Conservation (phyloP, 169 alveolate species). For the Besnoitia besnoiti region DNA sequence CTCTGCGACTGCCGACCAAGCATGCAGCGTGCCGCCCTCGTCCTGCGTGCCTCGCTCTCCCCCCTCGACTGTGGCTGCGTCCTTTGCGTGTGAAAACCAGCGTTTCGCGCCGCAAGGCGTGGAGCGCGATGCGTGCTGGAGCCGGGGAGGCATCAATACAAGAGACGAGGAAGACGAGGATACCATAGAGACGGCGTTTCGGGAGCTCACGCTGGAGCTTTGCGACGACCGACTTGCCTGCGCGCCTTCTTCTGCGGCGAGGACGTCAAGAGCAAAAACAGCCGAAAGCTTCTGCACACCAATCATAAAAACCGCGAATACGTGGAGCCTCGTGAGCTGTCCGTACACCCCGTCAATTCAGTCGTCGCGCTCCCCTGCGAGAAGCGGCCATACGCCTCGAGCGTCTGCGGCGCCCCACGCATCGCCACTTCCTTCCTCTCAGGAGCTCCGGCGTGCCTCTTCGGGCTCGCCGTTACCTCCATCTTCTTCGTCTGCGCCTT, state of each 20-base stretch:
- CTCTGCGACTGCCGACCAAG: too few relatives aligned
- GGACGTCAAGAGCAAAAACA: background rate
- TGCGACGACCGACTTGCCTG: background rate
- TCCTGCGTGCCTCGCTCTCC: background rate
- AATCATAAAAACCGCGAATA: background rate
- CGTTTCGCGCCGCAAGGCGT: background rate
- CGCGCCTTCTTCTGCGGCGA: background rate
- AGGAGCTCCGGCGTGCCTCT: too few relatives aligned
- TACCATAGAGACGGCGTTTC: background rate
- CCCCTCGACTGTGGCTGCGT: background rate
- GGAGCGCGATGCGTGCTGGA: background rate
- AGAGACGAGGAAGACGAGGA: background rate
- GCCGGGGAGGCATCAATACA: background rate
- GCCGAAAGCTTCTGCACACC: background rate
- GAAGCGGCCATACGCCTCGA: too few relatives aligned
- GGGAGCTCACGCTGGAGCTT: background rate
- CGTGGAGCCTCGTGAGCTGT: background rate
- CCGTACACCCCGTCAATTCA: background rate
- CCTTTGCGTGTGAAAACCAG: background rate
- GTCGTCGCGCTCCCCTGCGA: background rate
- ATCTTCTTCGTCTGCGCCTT: background rate
- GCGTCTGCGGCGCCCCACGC: too few relatives aligned
- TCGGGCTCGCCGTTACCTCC: background rate
- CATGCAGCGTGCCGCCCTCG: too few relatives aligned
- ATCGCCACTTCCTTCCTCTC: background rate